Evolutionary conservation across 805 yeast genomes (phyloP).

Genomic region (Candida xiaguanensis): DNA sequence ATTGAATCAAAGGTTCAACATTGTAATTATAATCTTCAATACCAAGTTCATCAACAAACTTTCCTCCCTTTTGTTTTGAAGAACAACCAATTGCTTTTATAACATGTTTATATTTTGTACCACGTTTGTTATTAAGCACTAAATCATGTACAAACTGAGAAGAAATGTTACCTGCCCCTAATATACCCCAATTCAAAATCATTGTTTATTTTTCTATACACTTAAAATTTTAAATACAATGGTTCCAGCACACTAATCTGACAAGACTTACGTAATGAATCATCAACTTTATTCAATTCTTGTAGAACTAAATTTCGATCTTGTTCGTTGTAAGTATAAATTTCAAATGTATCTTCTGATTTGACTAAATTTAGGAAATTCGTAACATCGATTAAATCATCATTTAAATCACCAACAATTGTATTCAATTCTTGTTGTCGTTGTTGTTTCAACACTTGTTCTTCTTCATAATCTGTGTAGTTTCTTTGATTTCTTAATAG

Average conservation of each 20-base stretch:
- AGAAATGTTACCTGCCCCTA: slow-evolving; percentile 50
- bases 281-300: slow-evolving; percentile 16
- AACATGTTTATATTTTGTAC: slow-evolving; percentile 25
- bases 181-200: slow-evolving; percentile 42
- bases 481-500: slow-evolving; percentile 22
- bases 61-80: slow-evolving; percentile 28
- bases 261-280: slow-evolving; percentile 15
- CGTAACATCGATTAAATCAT: slow-evolving; percentile 35
- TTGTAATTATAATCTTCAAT: slow-evolving; percentile 20
- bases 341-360: slow-evolving; percentile 3
- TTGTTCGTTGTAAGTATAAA: slow-evolving; percentile 17
- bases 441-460: slow-evolving; percentile 33
- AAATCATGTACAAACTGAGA: slow-evolving; percentile 41
- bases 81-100: slow-evolving; percentile 41
- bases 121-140: slow-evolving; percentile 22
- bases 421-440: slow-evolving; percentile 45
- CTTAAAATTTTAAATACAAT: slow-evolving; percentile 22
- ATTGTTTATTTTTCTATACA: slow-evolving; percentile 5
- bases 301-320: slow-evolving; percentile 22
- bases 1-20: slow-evolving; percentile 21
- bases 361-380: slow-evolving; percentile 20
- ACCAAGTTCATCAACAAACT: slow-evolving; percentile 22
- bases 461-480: slow-evolving; percentile 34
- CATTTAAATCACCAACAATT: slow-evolving; percentile 43
- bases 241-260: slow-evolving; percentile 16